A percentile compares a stretch with the other conserved stretches of the same genome.
phyloP scores from a whole-genome alignment of 2,329 filamentous ascomycete species.

The Paraphoma chrysanthemicola region DNA sequence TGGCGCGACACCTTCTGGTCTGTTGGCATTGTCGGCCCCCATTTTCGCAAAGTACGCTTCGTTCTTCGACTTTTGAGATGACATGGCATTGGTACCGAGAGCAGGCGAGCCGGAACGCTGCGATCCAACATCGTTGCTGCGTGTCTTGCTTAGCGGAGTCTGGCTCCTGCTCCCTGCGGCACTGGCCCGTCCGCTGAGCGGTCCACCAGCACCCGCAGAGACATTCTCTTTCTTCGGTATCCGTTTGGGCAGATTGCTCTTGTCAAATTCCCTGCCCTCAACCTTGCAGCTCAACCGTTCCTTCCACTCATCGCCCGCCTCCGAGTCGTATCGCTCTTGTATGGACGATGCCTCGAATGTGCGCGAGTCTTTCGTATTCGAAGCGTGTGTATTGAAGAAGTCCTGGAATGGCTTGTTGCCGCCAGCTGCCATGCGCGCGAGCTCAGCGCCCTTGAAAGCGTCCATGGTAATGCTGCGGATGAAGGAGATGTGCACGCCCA shows the following conservation, averaged over 20 bases:
- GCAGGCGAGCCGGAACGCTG: slow-evolving; percentile 46
- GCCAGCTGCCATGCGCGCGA: slow-evolving; percentile 90
- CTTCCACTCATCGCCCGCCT: slow-evolving; percentile 94
- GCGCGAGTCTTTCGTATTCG: slow-evolving; percentile 53
- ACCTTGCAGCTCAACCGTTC: slow-evolving; percentile 86
- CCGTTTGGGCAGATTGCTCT: slow-evolving; percentile 65
- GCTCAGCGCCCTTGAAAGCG: slow-evolving; percentile 91
- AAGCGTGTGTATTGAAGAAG: slow-evolving; percentile 74
- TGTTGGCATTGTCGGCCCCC: slow-evolving; percentile 80
- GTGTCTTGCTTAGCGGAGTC: slow-evolving; percentile 47
- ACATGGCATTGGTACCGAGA: slow-evolving; percentile 47
- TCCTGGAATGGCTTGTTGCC: slow-evolving; percentile 87
- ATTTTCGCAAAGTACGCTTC: slow-evolving; percentile 90
- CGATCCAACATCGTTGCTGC: slow-evolving; percentile 37
- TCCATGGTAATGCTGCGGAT: slow-evolving; percentile 98
- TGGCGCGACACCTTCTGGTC: slow-evolving; percentile 78
- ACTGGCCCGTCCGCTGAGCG: slow-evolving; percentile 43
- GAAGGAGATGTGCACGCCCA: slow-evolving; percentile 98
- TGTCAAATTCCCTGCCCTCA: slow-evolving; percentile 85
- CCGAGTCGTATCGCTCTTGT: slow-evolving; percentile 86
- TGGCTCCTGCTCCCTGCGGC: slow-evolving; percentile 46
- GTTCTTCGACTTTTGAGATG: slow-evolving; percentile 66
- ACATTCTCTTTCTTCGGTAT: slow-evolving; percentile 42
- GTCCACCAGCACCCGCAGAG: slow-evolving; percentile 28
- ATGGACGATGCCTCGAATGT: slow-evolving; percentile 88